Percentiles rank a stretch among this genome's conserved stretches.
Evolutionary conservation across 2,329 filamentous ascomycete species (phyloP).

Genomic region (Triangularia verruculosa): DNA sequence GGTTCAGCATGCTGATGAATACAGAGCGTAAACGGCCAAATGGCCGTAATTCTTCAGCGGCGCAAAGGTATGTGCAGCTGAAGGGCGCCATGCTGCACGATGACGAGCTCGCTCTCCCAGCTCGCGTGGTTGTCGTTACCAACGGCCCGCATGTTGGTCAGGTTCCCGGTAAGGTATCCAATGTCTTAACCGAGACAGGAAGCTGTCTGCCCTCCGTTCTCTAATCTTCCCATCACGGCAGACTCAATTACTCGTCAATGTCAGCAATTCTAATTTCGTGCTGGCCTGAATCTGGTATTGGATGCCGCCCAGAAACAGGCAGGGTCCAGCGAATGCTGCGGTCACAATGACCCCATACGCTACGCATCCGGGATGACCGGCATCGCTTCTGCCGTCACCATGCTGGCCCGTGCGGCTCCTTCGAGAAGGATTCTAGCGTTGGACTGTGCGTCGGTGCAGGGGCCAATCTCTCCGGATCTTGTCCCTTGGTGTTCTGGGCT

Average conservation of each 20-base stretch:
- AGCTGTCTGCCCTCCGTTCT: background rate
- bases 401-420: conserved; percentile 26
- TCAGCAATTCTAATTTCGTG: conserved; percentile 1
- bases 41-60: background rate
- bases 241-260: background rate
- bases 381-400: conserved; percentile 24
- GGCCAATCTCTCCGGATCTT: background rate
- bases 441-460: conserved; percentile 21
- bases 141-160: background rate
- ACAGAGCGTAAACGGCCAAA: background rate
- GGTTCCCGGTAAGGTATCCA: background rate
- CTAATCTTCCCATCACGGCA: background rate
- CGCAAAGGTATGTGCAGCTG: background rate
- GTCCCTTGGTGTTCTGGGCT: conserved; percentile 3
- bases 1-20: background rate
- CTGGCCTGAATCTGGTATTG: conserved; percentile 11
- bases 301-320: conserved; percentile 15
- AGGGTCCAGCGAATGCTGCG: conserved; percentile 2
- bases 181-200: background rate
- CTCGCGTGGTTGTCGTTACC: background rate
- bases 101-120: conserved; percentile 5
- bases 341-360: conserved; percentile 19
- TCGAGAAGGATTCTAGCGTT: conserved; percentile 39
- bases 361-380: conserved; percentile 20
- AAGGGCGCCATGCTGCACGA: conserved; percentile 8